These are phyloP conservation scores for Ceratocystis diversiconidia DNA, from an alignment of 2,329 filamentous ascomycete genomes.

Conservation along the genomic window DNA sequence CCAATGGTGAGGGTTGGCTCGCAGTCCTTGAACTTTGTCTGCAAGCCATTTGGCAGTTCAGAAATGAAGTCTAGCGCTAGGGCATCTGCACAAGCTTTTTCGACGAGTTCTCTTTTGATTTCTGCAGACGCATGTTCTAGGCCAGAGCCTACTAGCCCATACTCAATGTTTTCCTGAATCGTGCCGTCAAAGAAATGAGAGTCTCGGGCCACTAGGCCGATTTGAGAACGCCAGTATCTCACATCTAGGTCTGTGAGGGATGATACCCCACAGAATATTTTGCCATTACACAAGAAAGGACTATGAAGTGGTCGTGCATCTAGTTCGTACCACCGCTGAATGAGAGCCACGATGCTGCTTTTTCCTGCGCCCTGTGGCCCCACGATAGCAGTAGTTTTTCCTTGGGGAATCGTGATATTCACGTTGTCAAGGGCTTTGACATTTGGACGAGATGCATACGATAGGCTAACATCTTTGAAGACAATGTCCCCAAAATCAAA, in stretches of 20 bases:
- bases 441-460: constrained; percentile 53
- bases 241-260: constrained; percentile 44
- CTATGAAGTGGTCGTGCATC: background rate
- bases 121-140: constrained; percentile 35
- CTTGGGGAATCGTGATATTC: constrained; percentile 43
- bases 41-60: constrained; percentile 29
- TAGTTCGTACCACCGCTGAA: constrained; percentile 57
- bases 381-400: constrained; percentile 59
- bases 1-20: constrained; percentile 46
- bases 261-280: constrained; percentile 33
- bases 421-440: constrained; percentile 49
- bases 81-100: constrained; percentile 36
- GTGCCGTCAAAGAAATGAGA: constrained; percentile 54
- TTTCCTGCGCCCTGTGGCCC: constrained; percentile 61
- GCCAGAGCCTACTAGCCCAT: constrained; percentile 29
- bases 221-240: constrained; percentile 48
- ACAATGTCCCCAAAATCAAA: constrained; percentile 40
- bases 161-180: constrained; percentile 38
- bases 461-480: constrained; percentile 53
- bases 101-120: constrained; percentile 33
- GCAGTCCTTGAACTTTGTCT: constrained; percentile 37
- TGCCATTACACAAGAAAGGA: constrained; percentile 28
- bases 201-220: constrained; percentile 54
- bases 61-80: constrained; percentile 39
- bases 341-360: constrained; percentile 55